Base-by-base conservation (phyloP, 495 filamentous ascomycete species). In the Aspergillus sparsus region DNA sequence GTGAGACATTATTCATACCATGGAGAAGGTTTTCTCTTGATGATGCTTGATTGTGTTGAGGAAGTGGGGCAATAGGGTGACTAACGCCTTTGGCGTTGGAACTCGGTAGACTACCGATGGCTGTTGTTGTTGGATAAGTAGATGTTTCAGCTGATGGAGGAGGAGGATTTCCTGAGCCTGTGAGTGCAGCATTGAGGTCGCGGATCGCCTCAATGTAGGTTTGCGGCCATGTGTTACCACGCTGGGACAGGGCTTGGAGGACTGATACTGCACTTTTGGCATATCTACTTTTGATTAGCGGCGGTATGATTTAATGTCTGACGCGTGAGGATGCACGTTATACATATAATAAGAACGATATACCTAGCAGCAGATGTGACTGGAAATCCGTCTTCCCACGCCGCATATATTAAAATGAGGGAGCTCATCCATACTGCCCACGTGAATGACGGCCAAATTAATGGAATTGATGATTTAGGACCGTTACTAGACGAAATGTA, bases 361-460 rank as follows among this genome's bases (percentile, higher is more conserved):
- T 55, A 58, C 56, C 45, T 62, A 46, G 60, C 60, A 11, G 75
- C 75, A 6, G 66, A 68, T 0, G 62, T n/a, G 0, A 64, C 42
- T 2, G 72, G 58, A 31, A 79, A 64, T 27, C 77, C 66, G 6
- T 70, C 71, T 53, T 76, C 71, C 69, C 72, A 76, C 5, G 74
- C 73, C n/a, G 76, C 76, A 57, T 76, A 78, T 56, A 81, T 69
- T 53, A 81, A 39, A 45, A 81, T 71, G n/a, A 81, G 65, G 55
- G 72, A 77, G 32, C 75, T 74, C 77, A 81, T 80, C 78, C 78
- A 81, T 10, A 78, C 71, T 6, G 66, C 71, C 75, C 77, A 81
- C 13, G 78, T 81, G 51, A 79, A 79, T 3, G 77, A 78, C 27
- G 77, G 75, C 73, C 75, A 79, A 3, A 75, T 61, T 10, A 81